Base-by-base conservation (phyloP, 23 red algal genomes). In the Gracilariopsis chorda region DNA sequence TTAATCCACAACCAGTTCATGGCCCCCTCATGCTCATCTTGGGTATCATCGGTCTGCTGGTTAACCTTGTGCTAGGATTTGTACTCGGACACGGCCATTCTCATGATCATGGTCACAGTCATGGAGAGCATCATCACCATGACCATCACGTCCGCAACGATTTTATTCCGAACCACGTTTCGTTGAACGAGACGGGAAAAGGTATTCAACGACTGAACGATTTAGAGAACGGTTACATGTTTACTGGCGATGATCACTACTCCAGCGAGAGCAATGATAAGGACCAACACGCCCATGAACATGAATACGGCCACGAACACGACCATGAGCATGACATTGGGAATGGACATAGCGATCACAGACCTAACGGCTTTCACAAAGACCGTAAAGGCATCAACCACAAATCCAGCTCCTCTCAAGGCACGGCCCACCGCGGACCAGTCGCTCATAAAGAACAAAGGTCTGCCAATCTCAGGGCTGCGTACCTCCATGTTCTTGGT, bases 401-500 rank as follows among this genome's bases (percentile, higher is more conserved):
- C 39, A 1, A 46, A 46, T 73, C 67, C 20, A 11, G 14, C 7
- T 45, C 25, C 9, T 16, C 9, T 62, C n/a, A n/a, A n/a, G n/a
- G n/a, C n/a, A n/a, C n/a, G n/a, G 21, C 8, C 13, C 4, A 30
- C 7, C 11, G 21, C 27, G 33, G 1, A 1, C 5, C 33, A 2
- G n/a, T 7, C 40, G 40, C 67, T 27, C 11, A 28, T 8, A 46
- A 73, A 12, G 32, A 73, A 23, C 2, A 14, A 7, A 51, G 78
- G 57, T 93, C 75, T 65, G 40, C 92, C 45, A 98, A 95, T 53
- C 58, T 98, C 2, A 84, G 73, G 24, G 96, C 96, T 19, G 96
- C 96, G 19, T 95, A 98, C 68, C 73, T 98, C 48, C 96, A 98
- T 62, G 96, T 93, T 29, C 92, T 98, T 41, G 96, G 96, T 27